Percentiles rank a stretch among this genome's conserved stretches.
Evolutionary conservation across 2,329 filamentous ascomycete genomes (phyloP).

Genomic region (Fusarium graminum): DNA sequence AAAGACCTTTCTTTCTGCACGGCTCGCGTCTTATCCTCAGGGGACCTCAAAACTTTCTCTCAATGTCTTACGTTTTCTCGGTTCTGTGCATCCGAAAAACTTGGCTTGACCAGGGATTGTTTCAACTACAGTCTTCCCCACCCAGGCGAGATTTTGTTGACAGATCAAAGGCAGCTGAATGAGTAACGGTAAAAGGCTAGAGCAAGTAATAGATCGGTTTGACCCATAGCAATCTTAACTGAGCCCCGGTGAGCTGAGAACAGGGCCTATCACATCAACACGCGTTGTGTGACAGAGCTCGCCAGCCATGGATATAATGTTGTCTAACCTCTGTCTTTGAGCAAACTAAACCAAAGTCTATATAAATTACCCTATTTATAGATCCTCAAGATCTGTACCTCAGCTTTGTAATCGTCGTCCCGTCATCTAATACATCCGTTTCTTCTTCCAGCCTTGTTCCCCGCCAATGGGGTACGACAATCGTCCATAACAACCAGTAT

Average conservation of each 20-base stretch:
- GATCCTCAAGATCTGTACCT: constrained; percentile 9
- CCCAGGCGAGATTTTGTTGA: neutral
- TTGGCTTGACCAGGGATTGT: constrained; percentile 14
- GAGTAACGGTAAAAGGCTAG: constrained; percentile 16
- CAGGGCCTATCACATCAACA: neutral
- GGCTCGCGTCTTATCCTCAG: too few relatives aligned
- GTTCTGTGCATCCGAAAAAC: neutral
- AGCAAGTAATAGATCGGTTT: constrained; percentile 15
- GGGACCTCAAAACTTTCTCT: too few relatives aligned
- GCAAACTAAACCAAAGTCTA: neutral
- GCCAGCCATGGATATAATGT: constrained; percentile 1
- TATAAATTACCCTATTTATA: too few relatives aligned
- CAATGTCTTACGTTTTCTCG: too few relatives aligned
- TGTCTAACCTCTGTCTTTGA: neutral
- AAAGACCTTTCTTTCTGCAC: neutral
- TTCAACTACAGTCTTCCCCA: constrained; percentile 16
- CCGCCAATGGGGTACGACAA: constrained; percentile 67
- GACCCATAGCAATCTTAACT: constrained; percentile 30
- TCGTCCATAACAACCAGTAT: constrained; percentile 79
- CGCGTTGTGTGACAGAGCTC: too few relatives aligned
- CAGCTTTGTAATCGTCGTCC: constrained; percentile 69
- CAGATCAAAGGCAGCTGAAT: too few relatives aligned
- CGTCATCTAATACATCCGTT: constrained; percentile 71
- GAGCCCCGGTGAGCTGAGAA: neutral
- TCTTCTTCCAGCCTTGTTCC: constrained; percentile 74